A percentile compares a stretch with the other conserved stretches of the same genome.
Evolutionary conservation across 73 alveolate genomes (phyloP).

Genomic region (Breviolum minutum): DNA sequence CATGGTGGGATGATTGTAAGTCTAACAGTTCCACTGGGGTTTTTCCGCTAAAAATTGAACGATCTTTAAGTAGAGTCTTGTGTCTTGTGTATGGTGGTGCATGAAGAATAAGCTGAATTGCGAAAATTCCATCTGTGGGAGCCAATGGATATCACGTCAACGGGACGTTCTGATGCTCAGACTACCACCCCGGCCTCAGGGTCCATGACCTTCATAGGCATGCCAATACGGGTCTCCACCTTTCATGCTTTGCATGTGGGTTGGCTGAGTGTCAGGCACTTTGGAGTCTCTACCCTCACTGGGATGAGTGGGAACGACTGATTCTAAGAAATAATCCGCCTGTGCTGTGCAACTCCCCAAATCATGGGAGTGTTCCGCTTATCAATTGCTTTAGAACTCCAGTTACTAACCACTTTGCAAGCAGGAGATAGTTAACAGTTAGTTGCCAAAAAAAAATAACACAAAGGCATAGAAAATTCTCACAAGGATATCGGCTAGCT

Average conservation of each 20-base stretch:
- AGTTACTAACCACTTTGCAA: too few species aligned
- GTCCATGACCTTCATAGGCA: slow-evolving; percentile 91
- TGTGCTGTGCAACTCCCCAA: too few species aligned
- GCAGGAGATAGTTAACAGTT: too few species aligned
- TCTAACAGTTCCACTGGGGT: neutral
- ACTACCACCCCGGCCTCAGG: slow-evolving; percentile 31
- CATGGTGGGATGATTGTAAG: neutral
- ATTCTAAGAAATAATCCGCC: too few species aligned
- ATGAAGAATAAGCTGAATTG: neutral
- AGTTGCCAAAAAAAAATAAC: too few species aligned
- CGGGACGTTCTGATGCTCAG: too few species aligned
- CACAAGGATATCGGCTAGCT: too few species aligned
- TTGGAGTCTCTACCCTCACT: neutral
- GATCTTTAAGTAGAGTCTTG: neutral
- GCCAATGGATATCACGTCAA: neutral
- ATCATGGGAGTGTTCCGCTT: too few species aligned
- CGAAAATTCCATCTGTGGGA: neutral
- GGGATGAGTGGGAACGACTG: too few species aligned
- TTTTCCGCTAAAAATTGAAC: neutral
- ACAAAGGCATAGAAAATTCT: too few species aligned
- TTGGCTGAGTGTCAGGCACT: neutral
- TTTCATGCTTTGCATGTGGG: neutral
- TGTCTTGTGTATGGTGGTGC: neutral
- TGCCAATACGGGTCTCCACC: slow-evolving; percentile 88
- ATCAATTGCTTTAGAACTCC: too few species aligned